Conservation (phyloP, 345 rosid genomes). For the Turnera subulata region DNA sequence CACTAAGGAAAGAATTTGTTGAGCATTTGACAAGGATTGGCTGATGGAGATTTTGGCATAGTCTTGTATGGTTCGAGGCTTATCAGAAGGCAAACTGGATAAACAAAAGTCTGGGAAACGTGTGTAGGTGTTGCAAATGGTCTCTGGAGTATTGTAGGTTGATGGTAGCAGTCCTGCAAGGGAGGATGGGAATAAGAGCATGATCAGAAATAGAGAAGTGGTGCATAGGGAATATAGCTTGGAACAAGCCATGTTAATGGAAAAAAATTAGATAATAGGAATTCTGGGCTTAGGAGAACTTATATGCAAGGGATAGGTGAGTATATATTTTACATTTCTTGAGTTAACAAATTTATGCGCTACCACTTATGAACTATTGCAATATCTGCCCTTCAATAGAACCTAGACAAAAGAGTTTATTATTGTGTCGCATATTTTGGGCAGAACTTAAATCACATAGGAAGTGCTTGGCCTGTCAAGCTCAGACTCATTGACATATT, state of each 20-base stretch:
- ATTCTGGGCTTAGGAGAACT: not conserved
- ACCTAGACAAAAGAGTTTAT: too few species aligned
- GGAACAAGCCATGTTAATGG: constrained; percentile 2
- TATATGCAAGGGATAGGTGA: too few species aligned
- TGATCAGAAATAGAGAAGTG: constrained; percentile 10
- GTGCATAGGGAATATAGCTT: constrained; percentile 2
- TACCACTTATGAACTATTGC: too few species aligned
- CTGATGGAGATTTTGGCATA: constrained; percentile 17
- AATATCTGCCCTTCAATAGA: too few species aligned
- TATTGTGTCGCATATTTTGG: too few species aligned
- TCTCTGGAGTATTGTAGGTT: not conserved
- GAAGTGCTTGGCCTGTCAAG: too few species aligned
- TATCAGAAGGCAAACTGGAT: constrained; percentile 12
- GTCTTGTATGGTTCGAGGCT: constrained; percentile 20
- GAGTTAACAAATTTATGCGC: too few species aligned
- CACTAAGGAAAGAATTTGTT: constrained; percentile 10
- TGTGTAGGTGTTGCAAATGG: constrained; percentile 21
- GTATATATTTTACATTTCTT: too few species aligned
- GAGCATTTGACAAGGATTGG: constrained; percentile 18
- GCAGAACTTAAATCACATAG: too few species aligned
- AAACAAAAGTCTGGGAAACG: constrained; percentile 24
- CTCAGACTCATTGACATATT: too few species aligned
- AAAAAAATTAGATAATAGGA: not conserved
- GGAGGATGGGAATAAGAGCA: constrained; percentile 18
- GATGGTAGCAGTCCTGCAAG: constrained; percentile 6